Percentiles rank a stretch among this genome's conserved stretches.
These are phyloP conservation scores for Phytophthora sp. DNA, from an alignment of 352 stramenopile species.

Conservation along the genomic window DNA sequence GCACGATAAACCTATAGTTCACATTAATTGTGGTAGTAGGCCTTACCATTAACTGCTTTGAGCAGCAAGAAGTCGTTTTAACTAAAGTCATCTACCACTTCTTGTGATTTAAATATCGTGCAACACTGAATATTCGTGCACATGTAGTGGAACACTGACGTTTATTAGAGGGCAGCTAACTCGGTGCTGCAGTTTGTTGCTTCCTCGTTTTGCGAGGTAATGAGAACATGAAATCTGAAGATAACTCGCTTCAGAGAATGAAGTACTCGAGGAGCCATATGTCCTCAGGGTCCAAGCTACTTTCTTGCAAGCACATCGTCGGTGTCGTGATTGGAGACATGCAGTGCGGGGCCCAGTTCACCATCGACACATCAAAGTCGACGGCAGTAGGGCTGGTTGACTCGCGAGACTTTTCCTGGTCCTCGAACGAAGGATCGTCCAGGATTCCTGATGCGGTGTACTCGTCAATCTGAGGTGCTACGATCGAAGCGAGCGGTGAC, in stretches of 20 bases:
- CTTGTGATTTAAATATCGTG: too few relatives aligned
- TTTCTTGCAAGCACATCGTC: slow-evolving; percentile 9
- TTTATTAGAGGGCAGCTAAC: slow-evolving; percentile 10
- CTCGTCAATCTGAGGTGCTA: slow-evolving; percentile 6
- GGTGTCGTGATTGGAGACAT: slow-evolving; percentile 6
- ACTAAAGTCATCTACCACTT: slow-evolving; percentile 11
- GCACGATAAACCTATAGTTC: too few relatives aligned
- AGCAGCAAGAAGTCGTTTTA: too few relatives aligned
- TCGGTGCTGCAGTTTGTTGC: slow-evolving; percentile 1
- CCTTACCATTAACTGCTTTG: too few relatives aligned
- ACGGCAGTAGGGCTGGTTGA: slow-evolving; percentile 33
- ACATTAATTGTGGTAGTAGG: too few relatives aligned
- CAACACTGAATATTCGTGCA: too few relatives aligned
- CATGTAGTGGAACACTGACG: too few relatives aligned
- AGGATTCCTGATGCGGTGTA: background rate
- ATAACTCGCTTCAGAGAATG: slow-evolving; percentile 48
- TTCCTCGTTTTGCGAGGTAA: slow-evolving; percentile 9
- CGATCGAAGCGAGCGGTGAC: slow-evolving; percentile 18
- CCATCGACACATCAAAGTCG: slow-evolving; percentile 26
- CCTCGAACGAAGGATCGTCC: background rate
- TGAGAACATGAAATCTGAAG: slow-evolving; percentile 14
- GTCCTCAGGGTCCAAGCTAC: slow-evolving; percentile 45
- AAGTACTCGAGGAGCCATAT: slow-evolving; percentile 79
- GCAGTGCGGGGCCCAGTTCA: slow-evolving; percentile 12
- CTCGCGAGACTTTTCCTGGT: slow-evolving; percentile 10